Conservation (phyloP, 352 stramenopile genomes). For the Pythium plurisporium region DNA sequence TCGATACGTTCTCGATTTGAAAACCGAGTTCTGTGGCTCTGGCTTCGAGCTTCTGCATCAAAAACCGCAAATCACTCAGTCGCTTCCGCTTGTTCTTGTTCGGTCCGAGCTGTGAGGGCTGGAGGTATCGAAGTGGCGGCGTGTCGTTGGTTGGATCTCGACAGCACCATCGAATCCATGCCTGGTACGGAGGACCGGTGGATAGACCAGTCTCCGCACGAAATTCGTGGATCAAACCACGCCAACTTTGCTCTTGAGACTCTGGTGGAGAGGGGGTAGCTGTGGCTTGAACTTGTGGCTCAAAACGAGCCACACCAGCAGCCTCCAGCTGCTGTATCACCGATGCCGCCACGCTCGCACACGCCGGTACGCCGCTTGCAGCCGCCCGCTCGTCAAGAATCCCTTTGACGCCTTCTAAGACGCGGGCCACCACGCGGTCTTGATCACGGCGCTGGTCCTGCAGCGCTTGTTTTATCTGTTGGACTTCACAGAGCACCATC, state of each 20-base stretch:
- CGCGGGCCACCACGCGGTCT: neutral
- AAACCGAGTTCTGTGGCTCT: neutral
- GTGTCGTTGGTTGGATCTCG: neutral
- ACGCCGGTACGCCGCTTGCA: neutral
- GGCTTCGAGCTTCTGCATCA: slow-evolving; percentile 4
- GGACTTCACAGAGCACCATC: neutral
- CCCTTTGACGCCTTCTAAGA: slow-evolving; percentile 3
- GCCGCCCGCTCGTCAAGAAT: slow-evolving; percentile 1
- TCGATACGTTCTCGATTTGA: neutral
- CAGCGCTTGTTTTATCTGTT: slow-evolving; percentile 4
- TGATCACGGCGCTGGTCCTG: neutral
- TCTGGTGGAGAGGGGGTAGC: neutral
- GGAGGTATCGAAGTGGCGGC: slow-evolving; percentile 1
- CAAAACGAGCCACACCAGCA: neutral
- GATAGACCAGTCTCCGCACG: neutral
- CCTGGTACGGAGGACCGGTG: neutral
- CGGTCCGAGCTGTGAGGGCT: neutral
- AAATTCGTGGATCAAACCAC: neutral
- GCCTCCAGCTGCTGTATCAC: neutral
- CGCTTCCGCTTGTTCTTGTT: slow-evolving; percentile 8
- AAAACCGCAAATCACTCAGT: neutral
- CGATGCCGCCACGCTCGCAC: neutral
- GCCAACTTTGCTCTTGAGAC: neutral
- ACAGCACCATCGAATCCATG: slow-evolving; percentile 6
- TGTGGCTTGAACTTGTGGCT: neutral